Conservation (phyloP, 2,329 filamentous ascomycete genomes). For the Sporothrix pseudoabietina region DNA sequence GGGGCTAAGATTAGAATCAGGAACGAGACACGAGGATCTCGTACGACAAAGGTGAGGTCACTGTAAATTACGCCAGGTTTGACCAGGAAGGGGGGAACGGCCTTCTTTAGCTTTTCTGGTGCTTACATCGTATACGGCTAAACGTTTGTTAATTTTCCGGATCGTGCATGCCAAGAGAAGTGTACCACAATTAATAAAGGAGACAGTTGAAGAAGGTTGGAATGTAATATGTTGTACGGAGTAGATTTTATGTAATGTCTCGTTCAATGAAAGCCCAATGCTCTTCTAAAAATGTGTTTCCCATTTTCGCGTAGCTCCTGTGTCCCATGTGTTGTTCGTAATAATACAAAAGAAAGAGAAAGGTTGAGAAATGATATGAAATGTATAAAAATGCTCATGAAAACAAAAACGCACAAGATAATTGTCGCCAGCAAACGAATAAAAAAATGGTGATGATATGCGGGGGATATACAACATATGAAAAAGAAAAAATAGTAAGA, state of each 20-base stretch:
- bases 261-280: not conserved
- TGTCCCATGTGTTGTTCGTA: constrained; percentile 20
- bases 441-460: not conserved
- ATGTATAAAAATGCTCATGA: not conserved
- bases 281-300: not conserved
- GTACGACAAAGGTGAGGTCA: not conserved
- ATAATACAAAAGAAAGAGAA: constrained; percentile 15
- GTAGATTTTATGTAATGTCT: not conserved
- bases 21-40: not conserved
- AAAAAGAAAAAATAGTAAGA: not conserved
- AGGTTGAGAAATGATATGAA: not conserved
- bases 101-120: not conserved
- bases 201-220: not conserved
- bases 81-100: not conserved
- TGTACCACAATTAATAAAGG: not conserved
- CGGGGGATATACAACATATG: constrained; percentile 14
- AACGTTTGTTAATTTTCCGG: not conserved
- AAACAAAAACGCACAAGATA: constrained; percentile 7
- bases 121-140: not conserved
- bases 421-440: not conserved
- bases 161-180: constrained; percentile 3
- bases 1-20: not conserved
- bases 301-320: constrained; percentile 8
- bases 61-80: not conserved
- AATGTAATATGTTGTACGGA: not conserved